These are phyloP conservation scores for Hypoxylon sp. DNA, from an alignment of 2,329 filamentous ascomycete species.

Conservation along the genomic window DNA sequence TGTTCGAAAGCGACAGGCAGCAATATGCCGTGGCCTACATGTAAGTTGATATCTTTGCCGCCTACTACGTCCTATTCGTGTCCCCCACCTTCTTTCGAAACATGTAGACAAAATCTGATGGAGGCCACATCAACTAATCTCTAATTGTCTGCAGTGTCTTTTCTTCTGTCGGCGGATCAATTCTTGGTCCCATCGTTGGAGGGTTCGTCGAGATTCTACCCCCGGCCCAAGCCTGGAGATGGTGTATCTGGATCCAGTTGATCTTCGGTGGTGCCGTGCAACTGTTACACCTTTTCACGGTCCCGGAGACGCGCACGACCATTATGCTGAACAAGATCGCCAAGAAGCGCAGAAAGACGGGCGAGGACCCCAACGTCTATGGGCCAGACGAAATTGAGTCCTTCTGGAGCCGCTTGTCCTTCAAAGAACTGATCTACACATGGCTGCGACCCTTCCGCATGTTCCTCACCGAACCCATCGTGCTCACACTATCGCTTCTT, in stretches of 20 bases:
- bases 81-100: background rate
- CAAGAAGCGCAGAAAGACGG: conserved; percentile 75
- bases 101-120: background rate
- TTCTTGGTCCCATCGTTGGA: conserved; percentile 82
- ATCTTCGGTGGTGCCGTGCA: conserved; percentile 81
- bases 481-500: conserved; percentile 69
- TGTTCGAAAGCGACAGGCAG: conserved; percentile 77
- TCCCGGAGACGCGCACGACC: conserved; percentile 82
- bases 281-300: conserved; percentile 73
- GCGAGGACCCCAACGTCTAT: conserved; percentile 71
- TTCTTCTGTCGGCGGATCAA: conserved; percentile 81
- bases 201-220: conserved; percentile 78
- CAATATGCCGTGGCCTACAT: conserved; percentile 82
- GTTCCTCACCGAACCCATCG: conserved; percentile 75
- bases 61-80: background rate
- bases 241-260: conserved; percentile 82
- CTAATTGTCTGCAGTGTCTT: conserved; percentile 64
- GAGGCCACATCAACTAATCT: conserved; percentile 12
- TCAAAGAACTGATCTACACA: conserved; percentile 61
- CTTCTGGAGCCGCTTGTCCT: conserved; percentile 52
- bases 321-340: conserved; percentile 84
- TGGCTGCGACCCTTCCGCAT: conserved; percentile 73
- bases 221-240: conserved; percentile 68
- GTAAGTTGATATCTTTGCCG: conserved; percentile 38
- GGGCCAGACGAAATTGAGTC: conserved; percentile 77